Evolutionary conservation across 2,329 filamentous ascomycete genomes (phyloP).

Genomic region (Claviceps sp.): DNA sequence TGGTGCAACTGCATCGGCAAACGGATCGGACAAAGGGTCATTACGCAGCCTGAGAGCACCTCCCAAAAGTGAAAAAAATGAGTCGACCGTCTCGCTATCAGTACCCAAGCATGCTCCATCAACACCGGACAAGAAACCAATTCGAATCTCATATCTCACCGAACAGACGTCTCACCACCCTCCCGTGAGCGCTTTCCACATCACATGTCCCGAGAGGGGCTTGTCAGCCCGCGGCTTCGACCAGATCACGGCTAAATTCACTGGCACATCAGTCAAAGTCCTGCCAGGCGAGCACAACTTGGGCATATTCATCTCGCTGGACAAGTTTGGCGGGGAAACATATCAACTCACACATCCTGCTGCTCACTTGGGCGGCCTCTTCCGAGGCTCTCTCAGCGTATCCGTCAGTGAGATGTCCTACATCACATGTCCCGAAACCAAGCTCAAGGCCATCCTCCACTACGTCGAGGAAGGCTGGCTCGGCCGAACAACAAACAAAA

Average conservation of each 20-base stretch:
- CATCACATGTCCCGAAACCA: slow-evolving; percentile 79
- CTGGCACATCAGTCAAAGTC: slow-evolving; percentile 85
- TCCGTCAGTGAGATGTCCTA: slow-evolving; percentile 84
- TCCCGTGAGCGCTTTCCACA: slow-evolving; percentile 89
- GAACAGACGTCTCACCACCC: slow-evolving; percentile 98
- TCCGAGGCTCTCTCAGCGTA: slow-evolving; percentile 78
- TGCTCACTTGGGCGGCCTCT: slow-evolving; percentile 79
- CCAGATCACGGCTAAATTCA: slow-evolving; percentile 95
- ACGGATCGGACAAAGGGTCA: slow-evolving; percentile 25
- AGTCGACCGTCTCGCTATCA: slow-evolving; percentile 36
- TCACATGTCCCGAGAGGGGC: slow-evolving; percentile 84
- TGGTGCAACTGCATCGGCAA: slow-evolving; percentile 16
- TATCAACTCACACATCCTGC: slow-evolving; percentile 92
- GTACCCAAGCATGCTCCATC: slow-evolving; percentile 33
- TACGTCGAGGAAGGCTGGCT: slow-evolving; percentile 95
- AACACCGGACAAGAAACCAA: slow-evolving; percentile 31
- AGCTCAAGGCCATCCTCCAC: slow-evolving; percentile 80
- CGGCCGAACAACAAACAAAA: slow-evolving; percentile 77
- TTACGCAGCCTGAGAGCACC: slow-evolving; percentile 34
- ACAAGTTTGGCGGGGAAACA: slow-evolving; percentile 69
- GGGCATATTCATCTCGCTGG: slow-evolving; percentile 84
- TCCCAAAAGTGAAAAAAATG: slow-evolving; percentile 29
- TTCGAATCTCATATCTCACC: slow-evolving; percentile 85
- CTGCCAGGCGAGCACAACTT: slow-evolving; percentile 85
- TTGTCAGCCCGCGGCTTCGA: slow-evolving; percentile 83